Evolutionary conservation across 176 grass and related monocot species (phyloP), one percentile per base, ranked within the genome.

Genomic region (Bothriochloa decipiens): DNA sequence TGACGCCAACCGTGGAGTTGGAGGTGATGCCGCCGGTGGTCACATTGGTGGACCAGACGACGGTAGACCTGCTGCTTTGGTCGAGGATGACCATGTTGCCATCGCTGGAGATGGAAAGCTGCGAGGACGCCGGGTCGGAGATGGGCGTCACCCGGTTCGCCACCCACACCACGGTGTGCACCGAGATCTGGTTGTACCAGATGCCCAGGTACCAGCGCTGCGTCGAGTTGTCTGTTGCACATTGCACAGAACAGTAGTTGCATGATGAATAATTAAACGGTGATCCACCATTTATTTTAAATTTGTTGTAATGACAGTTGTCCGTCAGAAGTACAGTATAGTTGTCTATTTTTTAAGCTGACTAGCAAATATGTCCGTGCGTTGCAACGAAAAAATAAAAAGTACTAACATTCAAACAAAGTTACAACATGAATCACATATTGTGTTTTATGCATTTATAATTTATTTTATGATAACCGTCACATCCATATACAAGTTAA

Each of bases 121-220:
- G 83, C 0, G 89, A 53, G 10, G 78, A 53, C 1, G 10, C 36
- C 0, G 57, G 89, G 72, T 91, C 72, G 4, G 83, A 29, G 74
- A 94, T 6, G 5, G 92, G 88, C 0, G 62, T 22, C 28, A 62
- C 20, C 13, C 83, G 64, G 66, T 94, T 94, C 14, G 92, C 92
- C 0, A 94, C 88, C 92, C 92, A 91, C 53, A 88, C 88, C 2
- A 66, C 55, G 22, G 88, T 88, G 70, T 65, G 79, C 29, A 25
- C 0, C 0, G 92, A 76, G 76, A 91, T 79, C 40, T 88, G 68
- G 75, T 88, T 83, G 86, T 91, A 94, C 92, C 92, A 91, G 13
- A 94, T 90, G 83, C 88, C 79, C 57, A 90, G 29, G 83, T 90
- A 90, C 88, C 88, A 90, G 12, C 33, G 62, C 11, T 14, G 33